These are phyloP conservation scores for Diaporthe batatas DNA, from an alignment of 2,329 filamentous ascomycete genomes.

Conservation along the genomic window DNA sequence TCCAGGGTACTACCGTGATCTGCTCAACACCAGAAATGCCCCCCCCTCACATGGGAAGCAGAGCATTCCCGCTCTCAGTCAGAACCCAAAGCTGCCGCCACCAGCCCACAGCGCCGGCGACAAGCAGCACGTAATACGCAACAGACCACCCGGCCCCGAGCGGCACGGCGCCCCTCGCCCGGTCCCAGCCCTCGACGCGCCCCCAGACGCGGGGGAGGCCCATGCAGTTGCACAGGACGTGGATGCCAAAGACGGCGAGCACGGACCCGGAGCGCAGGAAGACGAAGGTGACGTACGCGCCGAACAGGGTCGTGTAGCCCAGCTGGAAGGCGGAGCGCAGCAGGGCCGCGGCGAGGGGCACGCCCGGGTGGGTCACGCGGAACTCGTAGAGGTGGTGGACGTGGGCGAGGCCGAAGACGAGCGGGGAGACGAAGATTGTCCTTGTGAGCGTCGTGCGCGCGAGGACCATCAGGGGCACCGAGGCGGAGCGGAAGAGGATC, in stretches of 20 bases:
- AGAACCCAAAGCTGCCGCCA: conserved; percentile 78
- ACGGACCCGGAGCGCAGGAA: conserved; percentile 89
- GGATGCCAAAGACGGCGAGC: conserved; percentile 79
- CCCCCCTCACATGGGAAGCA: conserved; percentile 51
- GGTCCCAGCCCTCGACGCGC: conserved; percentile 67
- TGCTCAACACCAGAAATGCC: background rate
- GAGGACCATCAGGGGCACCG: conserved; percentile 84
- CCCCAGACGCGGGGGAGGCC: conserved; percentile 91
- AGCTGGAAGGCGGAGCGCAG: conserved; percentile 86
- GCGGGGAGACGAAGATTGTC: conserved; percentile 84
- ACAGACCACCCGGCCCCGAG: conserved; percentile 71
- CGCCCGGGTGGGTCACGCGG: conserved; percentile 80
- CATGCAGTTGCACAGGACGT: conserved; percentile 93
- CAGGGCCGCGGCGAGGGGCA: conserved; percentile 72
- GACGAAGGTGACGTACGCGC: conserved; percentile 89
- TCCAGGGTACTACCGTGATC: background rate
- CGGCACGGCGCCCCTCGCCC: conserved; percentile 44
- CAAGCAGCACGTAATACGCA: conserved; percentile 82
- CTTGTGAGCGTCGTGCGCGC: conserved; percentile 68
- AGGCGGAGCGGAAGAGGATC: conserved; percentile 89
- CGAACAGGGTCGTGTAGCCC: conserved; percentile 91
- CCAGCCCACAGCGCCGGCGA: conserved; percentile 79
- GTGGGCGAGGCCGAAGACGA: conserved; percentile 94
- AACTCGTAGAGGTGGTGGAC: conserved; percentile 98
- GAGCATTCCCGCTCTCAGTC: conserved; percentile 72